phyloP scores from a whole-genome alignment of 805 yeast genomes.

The Kodamaea hsintzibuensis region DNA sequence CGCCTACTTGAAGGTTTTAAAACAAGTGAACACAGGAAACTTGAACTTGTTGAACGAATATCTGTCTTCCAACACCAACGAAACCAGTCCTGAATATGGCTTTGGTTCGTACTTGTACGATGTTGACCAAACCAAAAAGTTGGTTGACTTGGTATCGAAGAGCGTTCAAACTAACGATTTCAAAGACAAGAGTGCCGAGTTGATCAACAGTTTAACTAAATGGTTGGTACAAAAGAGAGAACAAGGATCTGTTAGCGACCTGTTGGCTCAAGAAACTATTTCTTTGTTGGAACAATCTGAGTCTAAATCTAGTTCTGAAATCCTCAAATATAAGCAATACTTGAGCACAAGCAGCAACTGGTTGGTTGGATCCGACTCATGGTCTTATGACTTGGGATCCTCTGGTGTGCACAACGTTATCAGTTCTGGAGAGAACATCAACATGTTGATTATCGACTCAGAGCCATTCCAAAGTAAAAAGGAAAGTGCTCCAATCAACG shows the following conservation, averaged over 20 bases:
- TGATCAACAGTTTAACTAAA: conserved; percentile 59
- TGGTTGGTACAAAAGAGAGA: conserved; percentile 64
- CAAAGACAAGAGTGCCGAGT: conserved; percentile 47
- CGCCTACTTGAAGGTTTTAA: conserved; percentile 73
- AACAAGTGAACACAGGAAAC: conserved; percentile 61
- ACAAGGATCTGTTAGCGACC: conserved; percentile 26
- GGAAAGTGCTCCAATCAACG: conserved; percentile 25
- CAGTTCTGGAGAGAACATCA: conserved; percentile 72
- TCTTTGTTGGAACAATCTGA: conserved; percentile 41
- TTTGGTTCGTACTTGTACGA: conserved; percentile 70
- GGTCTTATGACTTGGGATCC: conserved; percentile 91
- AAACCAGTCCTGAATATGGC: conserved; percentile 80
- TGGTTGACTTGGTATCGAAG: conserved; percentile 46
- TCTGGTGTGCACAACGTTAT: conserved; percentile 88
- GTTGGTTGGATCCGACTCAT: conserved; percentile 92
- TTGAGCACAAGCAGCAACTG: conserved; percentile 60
- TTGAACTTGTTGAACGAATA: conserved; percentile 64
- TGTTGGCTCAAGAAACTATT: conserved; percentile 32
- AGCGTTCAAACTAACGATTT: conserved; percentile 48
- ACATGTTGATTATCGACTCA: conserved; percentile 84
- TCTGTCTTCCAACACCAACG: conserved; percentile 45
- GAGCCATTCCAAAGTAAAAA: conserved; percentile 55
- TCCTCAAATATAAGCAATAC: conserved; percentile 48
- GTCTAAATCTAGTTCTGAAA: conserved; percentile 39
- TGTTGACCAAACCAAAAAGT: conserved; percentile 50